Evolutionary conservation across 495 filamentous ascomycete species (phyloP), one percentile per base, ranked within the genome.

Genomic region (Podospora sp.): DNA sequence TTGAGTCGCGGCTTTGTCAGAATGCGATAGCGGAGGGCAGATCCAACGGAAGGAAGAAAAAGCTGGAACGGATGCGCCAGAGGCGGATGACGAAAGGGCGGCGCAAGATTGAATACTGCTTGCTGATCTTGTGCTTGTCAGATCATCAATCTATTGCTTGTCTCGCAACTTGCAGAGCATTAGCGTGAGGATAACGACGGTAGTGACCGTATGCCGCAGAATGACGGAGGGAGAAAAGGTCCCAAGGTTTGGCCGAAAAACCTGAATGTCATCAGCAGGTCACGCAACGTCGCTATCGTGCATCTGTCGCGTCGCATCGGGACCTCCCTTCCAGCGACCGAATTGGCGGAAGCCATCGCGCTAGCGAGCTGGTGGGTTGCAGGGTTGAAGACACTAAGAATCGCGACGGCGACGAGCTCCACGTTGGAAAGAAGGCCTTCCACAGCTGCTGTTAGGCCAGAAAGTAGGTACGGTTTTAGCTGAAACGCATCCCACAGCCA

Each of bases 401-500:
- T 14, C 51, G 26, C 52, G 40, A 24, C 29, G 36, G 29, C 33
- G 25, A 20, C 16, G 29, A 26, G 50, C 63, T 65, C 56, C 56
- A 59, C 1, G 56, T 9, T 27, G 63, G 62, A 51, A 40, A 21
- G 29, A 56, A 22, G 52, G 63, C 21, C 40, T 62, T 51, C 55
- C 33, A 26, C 16, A n/a, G 40, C 11, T 46, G 40, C 40, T 46
- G 40, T 46, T 46, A 46, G 59, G 64, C 53, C 52, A 51, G 24
- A 26, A n/a, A n/a, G n/a, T n/a, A n/a, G 29, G 60, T 62, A 57
- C n/a, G 57, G 61, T 71, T 74, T 62, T 65, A 72, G 68, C 61
- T 76, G 74, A 76, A 76, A 76, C 74, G 68, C 60, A 33, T 29
- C 36, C 58, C 36, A 40, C 12, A 63, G 70, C 72, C 74, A 74